Evolutionary conservation across 2,329 filamentous ascomycete genomes (phyloP), one percentile per base, ranked within the genome.

Genomic region (Fusarium sp.): DNA sequence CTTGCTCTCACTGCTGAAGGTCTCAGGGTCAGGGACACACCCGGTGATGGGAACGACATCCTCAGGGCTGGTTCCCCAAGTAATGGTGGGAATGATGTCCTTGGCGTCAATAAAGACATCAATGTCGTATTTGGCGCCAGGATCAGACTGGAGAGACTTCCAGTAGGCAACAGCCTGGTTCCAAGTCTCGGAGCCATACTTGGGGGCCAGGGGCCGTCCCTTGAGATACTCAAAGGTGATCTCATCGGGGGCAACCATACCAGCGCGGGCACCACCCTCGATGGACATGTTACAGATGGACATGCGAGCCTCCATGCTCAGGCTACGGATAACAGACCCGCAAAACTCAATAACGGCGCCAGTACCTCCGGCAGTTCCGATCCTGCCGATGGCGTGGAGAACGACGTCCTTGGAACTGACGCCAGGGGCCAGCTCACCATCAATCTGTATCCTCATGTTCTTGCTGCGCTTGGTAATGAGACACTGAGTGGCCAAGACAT

Each of bases 281-380:
- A 98, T 98, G 20, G 95, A 95, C 96, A 98, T 98, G 87, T 99
- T 99, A 87, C 96, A 98, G 82, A 99, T 97, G 73, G 95, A 98
- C 96, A 99, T 98, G 77, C 96, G 91, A 48, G 96, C 96, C 84
- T 98, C 96, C 90, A 99, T 98, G 84, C 94, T 97, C 78, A 98
- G 87, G 70, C 85, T 86, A 77, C 94, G 91, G 81, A 99, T 98
- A 70, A 96, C 94, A 58, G 95, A 98, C 69, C 96, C 96, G 81
- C 95, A 98, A 87, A 96, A 99, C 86, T 99, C 96, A 79, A 99
- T 98, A 75, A 98, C 96, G 60, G 93, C 92, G 71, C 96, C 95
- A 64, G 93, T 98, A 78, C 96, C 96, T 82, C 96, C 96, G 70
- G 96, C 96, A 30, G 96, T 98, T 79, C 96, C 96, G 77, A 98